Conservation (phyloP, 129 eudicot genomes). For the Flaveria ramosissima region DNA sequence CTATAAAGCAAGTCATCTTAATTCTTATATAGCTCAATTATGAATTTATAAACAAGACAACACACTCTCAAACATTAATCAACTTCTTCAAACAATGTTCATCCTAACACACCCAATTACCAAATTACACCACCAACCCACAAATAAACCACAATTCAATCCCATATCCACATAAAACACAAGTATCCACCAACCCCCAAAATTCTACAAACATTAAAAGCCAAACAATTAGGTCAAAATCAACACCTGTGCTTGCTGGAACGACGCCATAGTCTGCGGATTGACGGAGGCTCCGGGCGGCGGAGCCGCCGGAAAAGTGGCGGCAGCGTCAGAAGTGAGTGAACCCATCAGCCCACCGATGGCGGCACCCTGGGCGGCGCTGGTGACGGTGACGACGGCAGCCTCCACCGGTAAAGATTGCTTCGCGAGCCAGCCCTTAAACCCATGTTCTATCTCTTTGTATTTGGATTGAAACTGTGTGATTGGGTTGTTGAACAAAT, state of each 20-base stretch:
- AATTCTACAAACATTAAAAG: neutral
- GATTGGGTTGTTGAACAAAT: constrained; percentile 47
- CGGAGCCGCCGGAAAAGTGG: constrained; percentile 47
- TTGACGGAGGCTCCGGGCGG: constrained; percentile 47
- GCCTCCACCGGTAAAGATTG: constrained; percentile 80
- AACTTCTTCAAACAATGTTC: too few species aligned
- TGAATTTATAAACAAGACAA: too few species aligned
- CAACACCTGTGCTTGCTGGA: constrained; percentile 77
- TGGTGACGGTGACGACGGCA: constrained; percentile 63
- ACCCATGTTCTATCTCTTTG: constrained; percentile 65
- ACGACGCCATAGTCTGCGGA: constrained; percentile 70
- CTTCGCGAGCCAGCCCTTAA: constrained; percentile 59
- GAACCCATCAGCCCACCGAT: constrained; percentile 84
- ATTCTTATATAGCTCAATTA: too few species aligned
- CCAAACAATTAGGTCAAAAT: neutral
- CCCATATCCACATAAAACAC: too few species aligned
- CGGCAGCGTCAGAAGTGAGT: constrained; percentile 49
- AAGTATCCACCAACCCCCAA: neutral
- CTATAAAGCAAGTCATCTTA: too few species aligned
- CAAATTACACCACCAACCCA: too few species aligned
- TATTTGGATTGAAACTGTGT: constrained; percentile 52
- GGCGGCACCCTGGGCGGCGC: constrained; percentile 78
- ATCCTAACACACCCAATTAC: too few species aligned
- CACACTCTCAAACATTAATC: too few species aligned
- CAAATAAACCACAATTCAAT: too few species aligned